These are phyloP conservation scores for Ophidiomyces ophidiicola DNA, from an alignment of 2,329 filamentous ascomycete species.

Conservation along the genomic window DNA sequence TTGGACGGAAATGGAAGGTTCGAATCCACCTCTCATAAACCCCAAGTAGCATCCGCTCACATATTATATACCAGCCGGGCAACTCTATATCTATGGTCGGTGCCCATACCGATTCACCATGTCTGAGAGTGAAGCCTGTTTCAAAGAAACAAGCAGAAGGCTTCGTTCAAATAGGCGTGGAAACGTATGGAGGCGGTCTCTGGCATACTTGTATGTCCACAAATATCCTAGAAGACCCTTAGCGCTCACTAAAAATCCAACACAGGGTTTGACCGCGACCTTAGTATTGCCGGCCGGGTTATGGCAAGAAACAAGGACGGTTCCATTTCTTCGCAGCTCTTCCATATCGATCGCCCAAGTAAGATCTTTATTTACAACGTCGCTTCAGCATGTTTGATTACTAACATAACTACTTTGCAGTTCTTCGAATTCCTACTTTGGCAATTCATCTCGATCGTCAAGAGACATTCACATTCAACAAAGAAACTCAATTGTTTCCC, in stretches of 20 bases:
- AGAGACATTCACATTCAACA: conserved; percentile 83
- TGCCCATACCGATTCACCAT: conserved; percentile 90
- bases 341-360: conserved; percentile 79
- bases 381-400: neutral
- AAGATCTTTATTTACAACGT: conserved; percentile 14
- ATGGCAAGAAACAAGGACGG: conserved; percentile 65
- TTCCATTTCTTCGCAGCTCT: conserved; percentile 66
- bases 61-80: conserved; percentile 44
- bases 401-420: conserved; percentile 19
- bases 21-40: conserved; percentile 2
- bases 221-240: neutral
- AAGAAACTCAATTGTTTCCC: conserved; percentile 89
- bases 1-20: conserved; percentile 31
- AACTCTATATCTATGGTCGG: conserved; percentile 88
- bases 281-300: conserved; percentile 78
- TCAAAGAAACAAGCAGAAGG: conserved; percentile 78
- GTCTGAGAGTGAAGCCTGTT: conserved; percentile 82
- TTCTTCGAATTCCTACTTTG: conserved; percentile 82
- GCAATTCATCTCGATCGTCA: conserved; percentile 88
- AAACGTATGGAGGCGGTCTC: conserved; percentile 91
- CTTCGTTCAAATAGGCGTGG: conserved; percentile 87
- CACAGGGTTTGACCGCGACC: conserved; percentile 77
- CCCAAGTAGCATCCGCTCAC: neutral
- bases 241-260: neutral
- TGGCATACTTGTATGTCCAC: conserved; percentile 75